phyloP scores from a whole-genome alignment of 805 yeast species.

The Starmerella scarabaei region DNA sequence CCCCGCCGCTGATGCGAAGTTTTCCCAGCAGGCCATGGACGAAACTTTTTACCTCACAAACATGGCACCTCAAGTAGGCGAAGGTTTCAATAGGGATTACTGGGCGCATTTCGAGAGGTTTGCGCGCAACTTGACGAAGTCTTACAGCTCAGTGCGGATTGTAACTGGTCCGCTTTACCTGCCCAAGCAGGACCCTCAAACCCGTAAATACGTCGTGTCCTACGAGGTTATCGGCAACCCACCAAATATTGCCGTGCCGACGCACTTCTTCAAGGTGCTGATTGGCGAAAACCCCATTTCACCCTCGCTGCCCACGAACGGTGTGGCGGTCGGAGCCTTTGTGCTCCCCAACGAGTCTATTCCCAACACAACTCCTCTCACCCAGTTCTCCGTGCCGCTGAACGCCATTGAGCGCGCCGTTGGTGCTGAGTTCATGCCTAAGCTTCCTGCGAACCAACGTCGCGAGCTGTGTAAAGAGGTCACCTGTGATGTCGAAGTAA shows the following conservation, averaged over 20 bases:
- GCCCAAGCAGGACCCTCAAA: slow-evolving; percentile 56
- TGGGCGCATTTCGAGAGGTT: slow-evolving; percentile 97
- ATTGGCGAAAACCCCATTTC: slow-evolving; percentile 56
- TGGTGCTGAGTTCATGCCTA: slow-evolving; percentile 69
- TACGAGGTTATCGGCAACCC: slow-evolving; percentile 96
- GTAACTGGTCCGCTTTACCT: slow-evolving; percentile 90
- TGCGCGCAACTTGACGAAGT: slow-evolving; percentile 58
- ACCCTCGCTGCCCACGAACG: slow-evolving; percentile 26
- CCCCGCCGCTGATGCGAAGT: slow-evolving; percentile 95
- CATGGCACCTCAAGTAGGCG: slow-evolving; percentile 95
- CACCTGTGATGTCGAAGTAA: slow-evolving; percentile 57
- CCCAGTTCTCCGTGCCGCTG: slow-evolving; percentile 71
- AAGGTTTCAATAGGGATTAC: slow-evolving; percentile 91
- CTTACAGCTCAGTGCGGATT: slow-evolving; percentile 63
- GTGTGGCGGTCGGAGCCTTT: slow-evolving; percentile 75
- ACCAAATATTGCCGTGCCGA: slow-evolving; percentile 92
- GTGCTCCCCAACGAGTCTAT: slow-evolving; percentile 83
- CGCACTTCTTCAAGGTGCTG: slow-evolving; percentile 84
- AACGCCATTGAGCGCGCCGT: slow-evolving; percentile 79
- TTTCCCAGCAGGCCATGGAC: slow-evolving; percentile 81
- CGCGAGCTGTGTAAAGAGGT: slow-evolving; percentile 68
- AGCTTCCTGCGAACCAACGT: slow-evolving; percentile 44
- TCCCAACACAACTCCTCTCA: slow-evolving; percentile 55
- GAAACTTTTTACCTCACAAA: slow-evolving; percentile 83
- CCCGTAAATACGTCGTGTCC: slow-evolving; percentile 71